A percentile compares a stretch with the other conserved stretches of the same genome.
These are phyloP conservation scores for Septoria linicola DNA, from an alignment of 2,329 filamentous ascomycete genomes.

Conservation along the genomic window DNA sequence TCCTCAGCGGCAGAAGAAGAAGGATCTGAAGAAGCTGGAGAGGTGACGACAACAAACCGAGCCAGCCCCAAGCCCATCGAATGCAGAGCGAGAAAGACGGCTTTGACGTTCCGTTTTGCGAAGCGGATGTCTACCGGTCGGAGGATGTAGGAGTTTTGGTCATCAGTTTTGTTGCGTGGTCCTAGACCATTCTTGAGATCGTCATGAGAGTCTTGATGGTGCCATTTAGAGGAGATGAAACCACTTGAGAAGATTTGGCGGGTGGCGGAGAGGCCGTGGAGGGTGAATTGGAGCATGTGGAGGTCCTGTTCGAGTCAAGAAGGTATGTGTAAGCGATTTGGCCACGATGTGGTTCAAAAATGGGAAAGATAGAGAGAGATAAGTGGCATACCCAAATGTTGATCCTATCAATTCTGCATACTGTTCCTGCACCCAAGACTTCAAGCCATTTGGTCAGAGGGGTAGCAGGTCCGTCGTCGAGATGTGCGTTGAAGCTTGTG, in stretches of 20 bases:
- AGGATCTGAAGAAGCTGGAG: not conserved
- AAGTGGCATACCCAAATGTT: slow-evolving; percentile 33
- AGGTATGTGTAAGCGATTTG: too few relatives aligned
- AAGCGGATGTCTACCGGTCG: slow-evolving; percentile 23
- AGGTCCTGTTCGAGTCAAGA: slow-evolving; percentile 22
- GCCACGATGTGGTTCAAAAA: too few relatives aligned
- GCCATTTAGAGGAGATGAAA: not conserved
- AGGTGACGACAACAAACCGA: slow-evolving; percentile 14
- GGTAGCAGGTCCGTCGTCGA: slow-evolving; percentile 30
- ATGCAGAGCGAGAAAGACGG: slow-evolving; percentile 24
- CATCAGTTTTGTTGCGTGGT: not conserved
- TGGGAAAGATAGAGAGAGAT: not conserved
- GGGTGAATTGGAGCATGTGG: slow-evolving; percentile 29
- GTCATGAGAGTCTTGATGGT: not conserved
- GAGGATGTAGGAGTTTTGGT: slow-evolving; percentile 14
- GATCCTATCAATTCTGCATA: slow-evolving; percentile 23
- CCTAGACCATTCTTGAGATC: not conserved
- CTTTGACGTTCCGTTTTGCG: slow-evolving; percentile 24
- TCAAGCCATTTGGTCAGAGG: slow-evolving; percentile 27
- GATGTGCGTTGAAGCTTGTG: slow-evolving; percentile 31
- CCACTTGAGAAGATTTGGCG: not conserved
- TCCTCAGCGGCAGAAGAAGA: not conserved
- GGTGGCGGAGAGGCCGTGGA: slow-evolving; percentile 24
- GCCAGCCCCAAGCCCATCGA: slow-evolving; percentile 21
- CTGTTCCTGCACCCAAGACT: slow-evolving; percentile 19